Evolutionary conservation across 345 rosid genomes (phyloP).

Genomic region (Citrus medica): DNA sequence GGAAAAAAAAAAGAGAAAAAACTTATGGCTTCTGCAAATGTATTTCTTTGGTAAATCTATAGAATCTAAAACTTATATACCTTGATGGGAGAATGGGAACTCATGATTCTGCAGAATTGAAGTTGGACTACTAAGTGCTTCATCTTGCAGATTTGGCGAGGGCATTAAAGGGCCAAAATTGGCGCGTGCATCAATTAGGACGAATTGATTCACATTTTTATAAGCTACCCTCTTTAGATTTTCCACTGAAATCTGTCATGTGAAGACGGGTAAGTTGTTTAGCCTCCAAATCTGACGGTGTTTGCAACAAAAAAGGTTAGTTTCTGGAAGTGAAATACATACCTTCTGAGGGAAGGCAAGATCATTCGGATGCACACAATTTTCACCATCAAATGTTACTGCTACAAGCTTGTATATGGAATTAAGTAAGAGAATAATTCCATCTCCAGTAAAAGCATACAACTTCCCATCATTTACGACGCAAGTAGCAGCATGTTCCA

Average conservation of each 20-base stretch:
- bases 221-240: constrained; percentile 48
- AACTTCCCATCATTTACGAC: constrained; percentile 43
- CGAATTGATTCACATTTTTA: constrained; percentile 22
- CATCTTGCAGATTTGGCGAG: constrained; percentile 26
- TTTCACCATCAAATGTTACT: constrained; percentile 36
- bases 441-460: constrained; percentile 31
- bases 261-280: background rate
- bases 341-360: constrained; percentile 39
- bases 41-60: background rate
- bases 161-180: constrained; percentile 29
- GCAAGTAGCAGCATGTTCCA: constrained; percentile 60
- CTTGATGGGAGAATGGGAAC: constrained; percentile 26
- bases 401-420: constrained; percentile 44
- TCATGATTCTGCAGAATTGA: constrained; percentile 28
- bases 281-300: background rate
- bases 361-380: constrained; percentile 22
- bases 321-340: constrained; percentile 7
- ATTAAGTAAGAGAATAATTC: constrained; percentile 41
- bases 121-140: constrained; percentile 19
- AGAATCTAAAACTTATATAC: constrained; percentile 16
- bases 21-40: background rate
- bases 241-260: constrained; percentile 39
- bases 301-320: background rate
- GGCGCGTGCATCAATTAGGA: constrained; percentile 14
- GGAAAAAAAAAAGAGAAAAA: background rate